A percentile compares a stretch with the other conserved stretches of the same genome.
phyloP scores from a whole-genome alignment of 345 rosid species.

The Leavenworthia alabamica region DNA sequence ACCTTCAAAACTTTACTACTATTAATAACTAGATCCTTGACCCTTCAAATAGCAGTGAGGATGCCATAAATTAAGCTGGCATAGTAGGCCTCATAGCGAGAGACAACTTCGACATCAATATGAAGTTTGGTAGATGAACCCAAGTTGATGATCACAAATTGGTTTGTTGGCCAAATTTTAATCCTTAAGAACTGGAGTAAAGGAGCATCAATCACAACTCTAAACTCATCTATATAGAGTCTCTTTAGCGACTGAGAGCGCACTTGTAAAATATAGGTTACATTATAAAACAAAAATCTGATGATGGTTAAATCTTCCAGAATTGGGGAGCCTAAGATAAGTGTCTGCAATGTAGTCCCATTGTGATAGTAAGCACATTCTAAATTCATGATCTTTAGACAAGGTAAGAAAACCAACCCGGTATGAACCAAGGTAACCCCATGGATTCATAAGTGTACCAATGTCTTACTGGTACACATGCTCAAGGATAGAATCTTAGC shows the following conservation, averaged over 20 bases:
- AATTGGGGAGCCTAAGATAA: constrained; percentile 6
- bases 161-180: neutral
- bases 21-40: neutral
- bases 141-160: neutral
- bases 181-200: neutral
- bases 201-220: constrained; percentile 10
- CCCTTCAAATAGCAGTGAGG: neutral
- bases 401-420: constrained; percentile 9
- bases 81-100: neutral
- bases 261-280: neutral
- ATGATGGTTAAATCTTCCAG: neutral
- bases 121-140: neutral
- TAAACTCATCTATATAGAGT: neutral
- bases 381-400: neutral
- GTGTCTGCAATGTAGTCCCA: neutral
- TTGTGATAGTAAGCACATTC: fast-evolving
- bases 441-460: neutral
- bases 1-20: neutral
- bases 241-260: constrained; percentile 6
- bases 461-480: neutral
- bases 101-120: neutral
- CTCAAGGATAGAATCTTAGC: neutral
- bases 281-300: no score
- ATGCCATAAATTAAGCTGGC: neutral
- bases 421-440: neutral